Conservation (phyloP, 352 stramenopile genomes). For the Globisporangium splendens region DNA sequence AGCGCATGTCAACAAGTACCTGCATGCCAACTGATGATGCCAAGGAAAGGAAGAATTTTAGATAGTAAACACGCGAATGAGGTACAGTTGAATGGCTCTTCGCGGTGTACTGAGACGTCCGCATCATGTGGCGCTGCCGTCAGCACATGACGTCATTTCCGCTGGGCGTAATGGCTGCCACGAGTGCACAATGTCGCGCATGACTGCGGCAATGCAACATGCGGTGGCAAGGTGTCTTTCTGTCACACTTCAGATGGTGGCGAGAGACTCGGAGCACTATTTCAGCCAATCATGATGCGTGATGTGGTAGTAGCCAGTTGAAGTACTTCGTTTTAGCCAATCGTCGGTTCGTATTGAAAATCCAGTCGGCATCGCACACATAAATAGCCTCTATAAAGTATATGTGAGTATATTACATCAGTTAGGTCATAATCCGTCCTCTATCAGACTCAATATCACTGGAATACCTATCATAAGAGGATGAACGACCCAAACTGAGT, state of each 20-base stretch:
- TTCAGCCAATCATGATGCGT: slow-evolving; percentile 3
- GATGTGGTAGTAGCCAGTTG: slow-evolving; percentile 10
- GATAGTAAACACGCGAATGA: not conserved
- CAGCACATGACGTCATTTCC: no score
- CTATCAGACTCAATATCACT: not conserved
- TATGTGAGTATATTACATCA: not conserved
- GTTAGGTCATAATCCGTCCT: not conserved
- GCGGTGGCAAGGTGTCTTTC: not conserved
- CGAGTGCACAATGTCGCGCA: no score
- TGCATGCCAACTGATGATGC: slow-evolving; percentile 16
- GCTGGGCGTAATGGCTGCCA: no score
- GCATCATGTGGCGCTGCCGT: no score
- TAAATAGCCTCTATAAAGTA: not conserved
- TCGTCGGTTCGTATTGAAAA: not conserved
- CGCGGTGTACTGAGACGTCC: no score
- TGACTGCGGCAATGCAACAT: no score
- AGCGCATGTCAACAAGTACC: slow-evolving; percentile 71
- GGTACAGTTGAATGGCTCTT: not conserved
- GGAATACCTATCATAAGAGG: not conserved
- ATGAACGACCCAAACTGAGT: not conserved
- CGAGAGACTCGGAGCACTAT: not conserved
- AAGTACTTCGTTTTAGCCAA: slow-evolving; percentile 14
- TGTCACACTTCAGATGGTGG: no score
- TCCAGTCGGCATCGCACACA: slow-evolving; percentile 1
- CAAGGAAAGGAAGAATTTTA: slow-evolving; percentile 1